phyloP scores from a whole-genome alignment of 345 rosid species.

The Reutealis trisperma region DNA sequence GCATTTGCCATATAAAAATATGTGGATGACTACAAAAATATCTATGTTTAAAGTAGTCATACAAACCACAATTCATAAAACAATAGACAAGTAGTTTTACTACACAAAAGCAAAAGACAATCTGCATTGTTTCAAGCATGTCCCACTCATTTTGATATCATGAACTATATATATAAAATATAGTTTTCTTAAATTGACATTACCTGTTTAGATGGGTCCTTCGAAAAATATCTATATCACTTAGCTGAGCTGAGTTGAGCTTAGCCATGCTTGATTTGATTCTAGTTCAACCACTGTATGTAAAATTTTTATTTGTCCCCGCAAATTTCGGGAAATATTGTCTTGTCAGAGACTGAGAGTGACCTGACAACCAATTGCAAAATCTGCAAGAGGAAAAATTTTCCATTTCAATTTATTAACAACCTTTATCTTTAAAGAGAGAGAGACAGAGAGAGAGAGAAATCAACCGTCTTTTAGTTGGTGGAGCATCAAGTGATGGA shows the following conservation, averaged over 20 bases:
- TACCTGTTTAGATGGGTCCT: background rate
- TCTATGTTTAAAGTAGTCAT: background rate
- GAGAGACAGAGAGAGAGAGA: background rate
- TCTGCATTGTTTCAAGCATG: conserved; percentile 10
- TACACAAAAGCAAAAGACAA: background rate
- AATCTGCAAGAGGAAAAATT: background rate
- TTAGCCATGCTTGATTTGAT: background rate
- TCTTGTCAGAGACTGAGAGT: conserved; percentile 10
- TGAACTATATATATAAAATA: background rate
- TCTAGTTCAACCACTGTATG: background rate
- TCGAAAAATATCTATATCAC: background rate
- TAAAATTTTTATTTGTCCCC: background rate
- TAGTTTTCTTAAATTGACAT: background rate
- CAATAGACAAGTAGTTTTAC: background rate
- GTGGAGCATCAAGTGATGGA: conserved; percentile 2
- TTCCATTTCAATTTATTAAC: background rate
- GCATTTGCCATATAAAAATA: background rate
- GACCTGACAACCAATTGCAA: conserved; percentile 22
- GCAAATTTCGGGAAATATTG: conserved; percentile 13
- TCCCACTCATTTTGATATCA: conserved; percentile 3
- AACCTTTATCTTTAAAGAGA: background rate
- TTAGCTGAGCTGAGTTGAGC: background rate
- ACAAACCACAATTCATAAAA: background rate
- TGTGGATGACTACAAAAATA: background rate
- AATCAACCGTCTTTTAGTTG: background rate